These are phyloP conservation scores for Chalaropsis thielavioides DNA, from an alignment of 2,329 filamentous ascomycete species.

Conservation along the genomic window DNA sequence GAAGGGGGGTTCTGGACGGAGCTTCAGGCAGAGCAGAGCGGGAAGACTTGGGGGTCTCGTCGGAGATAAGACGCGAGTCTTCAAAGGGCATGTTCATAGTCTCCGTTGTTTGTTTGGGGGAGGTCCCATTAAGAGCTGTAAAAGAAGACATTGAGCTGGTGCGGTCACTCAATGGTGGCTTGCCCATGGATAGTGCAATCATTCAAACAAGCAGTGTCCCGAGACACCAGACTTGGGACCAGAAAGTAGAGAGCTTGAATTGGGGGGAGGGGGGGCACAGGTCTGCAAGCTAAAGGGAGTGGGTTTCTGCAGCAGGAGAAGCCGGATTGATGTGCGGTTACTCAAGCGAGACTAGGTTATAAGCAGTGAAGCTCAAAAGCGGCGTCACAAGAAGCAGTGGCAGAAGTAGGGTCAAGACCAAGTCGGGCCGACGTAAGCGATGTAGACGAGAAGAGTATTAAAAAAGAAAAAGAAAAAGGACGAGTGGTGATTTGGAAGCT, in stretches of 20 bases:
- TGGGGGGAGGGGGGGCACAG: too few species aligned
- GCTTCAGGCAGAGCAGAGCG: constrained; percentile 19
- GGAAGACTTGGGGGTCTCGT: constrained; percentile 11
- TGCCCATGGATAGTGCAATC: not conserved
- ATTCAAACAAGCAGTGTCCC: not conserved
- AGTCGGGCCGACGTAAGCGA: constrained; percentile 12
- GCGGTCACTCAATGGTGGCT: not conserved
- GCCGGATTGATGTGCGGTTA: not conserved
- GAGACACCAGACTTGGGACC: not conserved
- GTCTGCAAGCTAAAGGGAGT: not conserved
- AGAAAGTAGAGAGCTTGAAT: not conserved
- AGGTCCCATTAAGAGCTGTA: constrained; percentile 37
- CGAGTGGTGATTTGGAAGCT: not conserved
- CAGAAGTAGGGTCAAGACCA: not conserved
- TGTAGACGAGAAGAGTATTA: not conserved
- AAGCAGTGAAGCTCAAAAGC: not conserved
- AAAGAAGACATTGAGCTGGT: constrained; percentile 33
- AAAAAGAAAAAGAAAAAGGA: constrained; percentile 3
- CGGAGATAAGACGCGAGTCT: constrained; percentile 9
- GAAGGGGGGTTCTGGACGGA: constrained; percentile 6
- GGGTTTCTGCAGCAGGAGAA: not conserved
- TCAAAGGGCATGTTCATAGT: constrained; percentile 20
- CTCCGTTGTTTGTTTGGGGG: constrained; percentile 30
- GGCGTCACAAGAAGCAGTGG: not conserved
- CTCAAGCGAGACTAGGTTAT: not conserved